A percentile compares a stretch with the other conserved stretches of the same genome.
These are phyloP conservation scores for Rhynchosporium graminicola DNA, from an alignment of 2,329 filamentous ascomycete species.

Conservation along the genomic window DNA sequence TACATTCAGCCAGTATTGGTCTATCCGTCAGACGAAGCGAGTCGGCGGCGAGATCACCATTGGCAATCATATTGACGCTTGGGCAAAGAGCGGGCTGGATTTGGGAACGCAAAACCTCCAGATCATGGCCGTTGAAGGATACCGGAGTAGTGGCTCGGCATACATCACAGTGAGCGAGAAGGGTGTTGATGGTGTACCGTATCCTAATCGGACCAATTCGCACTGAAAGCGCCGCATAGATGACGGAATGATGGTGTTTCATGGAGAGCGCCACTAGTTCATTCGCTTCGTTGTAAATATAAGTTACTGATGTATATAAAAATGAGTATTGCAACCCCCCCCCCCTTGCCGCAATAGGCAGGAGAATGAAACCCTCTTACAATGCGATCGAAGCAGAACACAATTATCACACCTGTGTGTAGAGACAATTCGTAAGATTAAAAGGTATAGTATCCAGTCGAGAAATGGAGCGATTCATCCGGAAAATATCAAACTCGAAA, in stretches of 20 bases:
- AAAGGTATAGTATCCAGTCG: too few species aligned
- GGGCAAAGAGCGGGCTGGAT: conserved; percentile 49
- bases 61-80: conserved; percentile 54
- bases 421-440: too few species aligned
- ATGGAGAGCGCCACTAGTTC: not conserved
- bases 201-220: conserved; percentile 9
- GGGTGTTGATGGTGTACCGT: conserved; percentile 11
- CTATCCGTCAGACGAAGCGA: conserved; percentile 52
- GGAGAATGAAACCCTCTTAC: too few species aligned
- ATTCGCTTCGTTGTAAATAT: too few species aligned
- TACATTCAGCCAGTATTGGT: conserved; percentile 57
- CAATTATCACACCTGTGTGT: too few species aligned
- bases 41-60: conserved; percentile 52
- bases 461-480: too few species aligned
- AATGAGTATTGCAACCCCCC: too few species aligned
- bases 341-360: too few species aligned
- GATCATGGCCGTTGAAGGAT: conserved; percentile 44
- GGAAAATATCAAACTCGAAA: too few species aligned
- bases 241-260: conserved; percentile 5
- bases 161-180: conserved; percentile 22
- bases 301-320: too few species aligned
- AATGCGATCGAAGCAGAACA: too few species aligned
- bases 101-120: conserved; percentile 52
- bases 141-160: conserved; percentile 17
- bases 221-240: too few species aligned